Evolutionary conservation across 2,329 filamentous ascomycete species (phyloP).

Genomic region (Fragosphaeria purpurea): DNA sequence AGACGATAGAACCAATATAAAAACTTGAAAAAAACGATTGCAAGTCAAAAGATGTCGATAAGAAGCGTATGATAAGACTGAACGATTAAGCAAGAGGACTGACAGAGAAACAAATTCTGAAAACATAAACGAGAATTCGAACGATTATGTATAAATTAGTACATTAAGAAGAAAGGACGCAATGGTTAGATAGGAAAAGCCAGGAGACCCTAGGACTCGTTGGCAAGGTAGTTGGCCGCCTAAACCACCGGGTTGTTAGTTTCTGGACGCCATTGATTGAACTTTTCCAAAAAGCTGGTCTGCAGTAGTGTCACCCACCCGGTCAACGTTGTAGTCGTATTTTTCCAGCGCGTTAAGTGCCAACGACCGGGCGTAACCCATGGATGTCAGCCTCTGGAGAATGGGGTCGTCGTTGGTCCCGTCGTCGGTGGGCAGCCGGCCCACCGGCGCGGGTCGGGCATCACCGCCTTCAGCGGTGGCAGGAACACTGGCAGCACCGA

Average conservation of each 20-base stretch:
- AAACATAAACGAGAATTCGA: too few relatives aligned
- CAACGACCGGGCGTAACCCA: constrained; percentile 72
- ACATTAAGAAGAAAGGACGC: not conserved
- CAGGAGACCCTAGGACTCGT: not conserved
- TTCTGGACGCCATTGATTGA: too few relatives aligned
- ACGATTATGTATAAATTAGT: not conserved
- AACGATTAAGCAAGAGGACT: too few relatives aligned
- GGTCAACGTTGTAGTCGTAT: constrained; percentile 92
- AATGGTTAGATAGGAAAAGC: not conserved
- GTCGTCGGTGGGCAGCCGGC: constrained; percentile 60
- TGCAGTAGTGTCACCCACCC: constrained; percentile 46
- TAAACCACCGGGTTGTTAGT: not conserved
- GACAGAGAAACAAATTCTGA: too few relatives aligned
- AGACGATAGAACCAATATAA: too few relatives aligned
- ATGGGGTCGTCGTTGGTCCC: constrained; percentile 86
- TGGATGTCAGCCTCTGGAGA: constrained; percentile 75
- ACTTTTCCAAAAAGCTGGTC: too few relatives aligned
- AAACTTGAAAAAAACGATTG: too few relatives aligned
- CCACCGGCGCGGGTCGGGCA: constrained; percentile 24
- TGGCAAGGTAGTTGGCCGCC: constrained; percentile 4
- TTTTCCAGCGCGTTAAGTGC: constrained; percentile 78
- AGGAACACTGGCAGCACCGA: constrained; percentile 1
- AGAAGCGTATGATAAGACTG: too few relatives aligned
- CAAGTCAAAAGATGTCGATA: too few relatives aligned
- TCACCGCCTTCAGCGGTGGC: constrained; percentile 17